Evolutionary conservation across 2,329 filamentous ascomycete species (phyloP).

Genomic region (Fusarium temperatum): DNA sequence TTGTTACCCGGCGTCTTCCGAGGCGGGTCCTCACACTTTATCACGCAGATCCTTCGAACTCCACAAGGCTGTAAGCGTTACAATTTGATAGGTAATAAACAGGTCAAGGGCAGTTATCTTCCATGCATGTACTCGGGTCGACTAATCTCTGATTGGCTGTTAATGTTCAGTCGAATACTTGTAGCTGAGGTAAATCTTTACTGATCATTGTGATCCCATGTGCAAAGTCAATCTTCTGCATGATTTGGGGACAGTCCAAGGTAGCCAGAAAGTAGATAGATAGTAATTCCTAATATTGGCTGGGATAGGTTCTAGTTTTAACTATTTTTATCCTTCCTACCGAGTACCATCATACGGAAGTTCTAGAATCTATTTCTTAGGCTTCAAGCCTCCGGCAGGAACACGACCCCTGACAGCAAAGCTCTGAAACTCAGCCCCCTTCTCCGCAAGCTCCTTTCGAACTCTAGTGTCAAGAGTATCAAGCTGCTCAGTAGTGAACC

Average conservation of each 20-base stretch:
- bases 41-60: neutral
- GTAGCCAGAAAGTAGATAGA: no score
- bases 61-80: neutral
- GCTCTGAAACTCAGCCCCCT: constrained; percentile 1
- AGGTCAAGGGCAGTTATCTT: no score
- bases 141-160: neutral
- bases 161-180: fast-evolving
- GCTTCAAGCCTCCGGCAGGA: neutral
- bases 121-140: neutral
- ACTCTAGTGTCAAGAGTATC: neutral
- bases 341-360: neutral
- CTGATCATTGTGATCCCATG: neutral
- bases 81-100: neutral
- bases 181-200: neutral
- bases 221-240: neutral
- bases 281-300: fast-evolving
- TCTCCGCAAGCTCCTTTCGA: neutral
- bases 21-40: neutral
- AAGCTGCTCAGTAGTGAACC: neutral
- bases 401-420: neutral
- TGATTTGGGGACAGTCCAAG: no score
- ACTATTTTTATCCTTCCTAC: no score
- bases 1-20: neutral
- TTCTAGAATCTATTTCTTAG: neutral
- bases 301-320: neutral